A percentile compares a stretch with the other conserved stretches of the same genome.
phyloP scores from a whole-genome alignment of 2,329 filamentous ascomycete genomes.

The Periconia digitata region DNA sequence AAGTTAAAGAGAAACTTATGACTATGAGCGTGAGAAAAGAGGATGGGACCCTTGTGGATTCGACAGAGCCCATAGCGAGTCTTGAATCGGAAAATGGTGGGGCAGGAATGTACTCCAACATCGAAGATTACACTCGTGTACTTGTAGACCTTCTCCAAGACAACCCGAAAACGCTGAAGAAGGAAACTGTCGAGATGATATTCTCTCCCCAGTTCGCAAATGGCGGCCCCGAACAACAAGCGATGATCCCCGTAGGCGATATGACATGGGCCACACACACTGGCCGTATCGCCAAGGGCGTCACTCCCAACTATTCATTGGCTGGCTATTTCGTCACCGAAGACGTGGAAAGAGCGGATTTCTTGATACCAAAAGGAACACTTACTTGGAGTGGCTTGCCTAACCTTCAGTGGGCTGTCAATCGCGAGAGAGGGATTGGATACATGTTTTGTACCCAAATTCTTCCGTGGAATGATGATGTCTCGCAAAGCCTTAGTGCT shows the following conservation, averaged over 20 bases:
- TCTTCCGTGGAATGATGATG: conserved; percentile 21
- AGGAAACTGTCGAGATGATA: conserved; percentile 19
- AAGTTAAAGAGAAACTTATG: conserved; percentile 20
- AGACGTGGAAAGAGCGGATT: conserved; percentile 17
- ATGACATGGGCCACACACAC: conserved; percentile 6
- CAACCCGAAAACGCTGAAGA: conserved; percentile 16
- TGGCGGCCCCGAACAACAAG: conserved; percentile 21
- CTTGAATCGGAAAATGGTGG: conserved; percentile 20
- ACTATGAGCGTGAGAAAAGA: conserved; percentile 15
- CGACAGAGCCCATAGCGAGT: conserved; percentile 12
- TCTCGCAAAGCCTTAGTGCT: conserved; percentile 13
- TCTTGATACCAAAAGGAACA: conserved; percentile 22
- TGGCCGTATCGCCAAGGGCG: conserved; percentile 14
- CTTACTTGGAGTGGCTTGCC: conserved; percentile 25
- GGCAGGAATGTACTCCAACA: conserved; percentile 20
- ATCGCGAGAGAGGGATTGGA: conserved; percentile 23
- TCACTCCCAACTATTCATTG: neutral
- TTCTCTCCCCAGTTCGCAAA: conserved; percentile 25
- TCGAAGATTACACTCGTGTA: conserved; percentile 25
- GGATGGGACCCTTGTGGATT: conserved; percentile 19
- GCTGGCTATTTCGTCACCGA: conserved; percentile 20
- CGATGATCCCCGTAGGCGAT: conserved; percentile 27
- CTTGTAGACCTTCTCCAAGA: conserved; percentile 23
- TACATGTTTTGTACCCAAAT: conserved; percentile 26
- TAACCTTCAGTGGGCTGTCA: conserved; percentile 25